Evolutionary conservation across 805 yeast genomes (phyloP), one percentile per base, ranked within the genome.

Genomic region (Lachancea dasiensis): DNA sequence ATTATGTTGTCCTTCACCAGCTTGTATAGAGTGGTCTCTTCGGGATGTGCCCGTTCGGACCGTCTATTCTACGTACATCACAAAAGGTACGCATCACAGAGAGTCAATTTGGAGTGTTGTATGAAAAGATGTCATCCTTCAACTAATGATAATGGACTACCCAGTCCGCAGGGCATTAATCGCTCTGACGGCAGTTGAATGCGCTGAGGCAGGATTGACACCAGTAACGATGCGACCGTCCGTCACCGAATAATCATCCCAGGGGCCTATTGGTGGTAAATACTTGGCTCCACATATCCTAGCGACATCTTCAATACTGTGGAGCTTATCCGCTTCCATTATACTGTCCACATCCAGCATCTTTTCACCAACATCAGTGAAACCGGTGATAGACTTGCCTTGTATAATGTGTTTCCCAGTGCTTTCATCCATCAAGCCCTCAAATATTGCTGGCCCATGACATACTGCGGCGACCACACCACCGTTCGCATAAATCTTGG

Each of bases 221-320:
- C 86, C 86, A n/a, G 82, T 72, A 27, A 79, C 75, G 28, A 79
- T 37, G 49, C 71, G 71, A 19, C 79, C 81, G 51, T 79, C 85
- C 19, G 61, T 60, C 29, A 75, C 64, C 13, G 72, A 53, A 48
- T 61, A 75, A 29, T 67, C 73, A 27, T 56, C 79, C 65, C 72
- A 76, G 25, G 79, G 76, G 11, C 67, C 70, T 5, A 58, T 47
- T 31, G 83, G 81, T 16, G 63, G 55, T 26, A 60, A 58, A 50
- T 62, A 73, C 18, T 43, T 60, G 27, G 73, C 81, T 38, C 73
- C 72, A 33, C 59, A 51, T 18, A 56, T 55, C 15, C 67, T 63
- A 26, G 68, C 50, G 5, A 58, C 63, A 42, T 64, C 62, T 19
- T 72, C 65, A 11, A 29, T 13, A 5, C 19, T 29, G n/a, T 29